Evolutionary conservation across 306 rosid species (phyloP).

Genomic region (Cyclanthera cordifolia): DNA sequence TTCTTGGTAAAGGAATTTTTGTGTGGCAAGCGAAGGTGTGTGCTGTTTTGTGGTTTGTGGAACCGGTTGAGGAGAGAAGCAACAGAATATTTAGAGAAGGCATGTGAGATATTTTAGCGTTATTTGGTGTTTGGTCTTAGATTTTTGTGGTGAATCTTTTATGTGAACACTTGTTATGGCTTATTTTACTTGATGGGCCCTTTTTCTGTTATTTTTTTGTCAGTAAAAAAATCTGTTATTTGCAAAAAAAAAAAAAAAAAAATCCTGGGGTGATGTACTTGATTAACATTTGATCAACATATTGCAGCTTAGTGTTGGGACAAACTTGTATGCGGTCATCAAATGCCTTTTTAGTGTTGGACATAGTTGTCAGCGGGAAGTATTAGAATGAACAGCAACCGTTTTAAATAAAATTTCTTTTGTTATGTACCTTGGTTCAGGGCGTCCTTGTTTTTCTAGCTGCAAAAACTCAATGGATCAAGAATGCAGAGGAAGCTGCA

Average conservation of each 20-base stretch:
- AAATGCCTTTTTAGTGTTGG: background rate
- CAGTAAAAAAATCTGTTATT: background rate
- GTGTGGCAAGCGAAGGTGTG: too few relatives aligned
- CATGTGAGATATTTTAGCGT: background rate
- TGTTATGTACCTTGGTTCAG: slow-evolving; percentile 31
- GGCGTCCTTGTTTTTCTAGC: slow-evolving; percentile 96
- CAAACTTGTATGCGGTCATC: background rate
- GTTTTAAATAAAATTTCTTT: background rate
- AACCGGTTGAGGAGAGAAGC: background rate
- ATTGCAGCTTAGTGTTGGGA: background rate
- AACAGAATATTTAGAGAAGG: background rate
- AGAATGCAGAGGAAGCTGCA: slow-evolving; percentile 87
- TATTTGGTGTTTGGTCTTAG: too few relatives aligned
- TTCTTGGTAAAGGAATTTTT: too few relatives aligned
- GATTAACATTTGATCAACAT: background rate
- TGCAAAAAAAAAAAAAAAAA: background rate
- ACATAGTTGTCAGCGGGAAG: background rate
- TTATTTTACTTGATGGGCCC: background rate
- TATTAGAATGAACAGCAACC: background rate
- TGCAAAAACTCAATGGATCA: slow-evolving; percentile 69
- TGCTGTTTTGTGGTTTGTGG: background rate
- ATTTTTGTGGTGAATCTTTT: background rate
- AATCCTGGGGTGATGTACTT: background rate
- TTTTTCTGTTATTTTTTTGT: too few relatives aligned
- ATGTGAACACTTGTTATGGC: background rate